These are phyloP conservation scores for Acacia crassicarpa DNA, from an alignment of 306 rosid genomes.

Conservation along the genomic window DNA sequence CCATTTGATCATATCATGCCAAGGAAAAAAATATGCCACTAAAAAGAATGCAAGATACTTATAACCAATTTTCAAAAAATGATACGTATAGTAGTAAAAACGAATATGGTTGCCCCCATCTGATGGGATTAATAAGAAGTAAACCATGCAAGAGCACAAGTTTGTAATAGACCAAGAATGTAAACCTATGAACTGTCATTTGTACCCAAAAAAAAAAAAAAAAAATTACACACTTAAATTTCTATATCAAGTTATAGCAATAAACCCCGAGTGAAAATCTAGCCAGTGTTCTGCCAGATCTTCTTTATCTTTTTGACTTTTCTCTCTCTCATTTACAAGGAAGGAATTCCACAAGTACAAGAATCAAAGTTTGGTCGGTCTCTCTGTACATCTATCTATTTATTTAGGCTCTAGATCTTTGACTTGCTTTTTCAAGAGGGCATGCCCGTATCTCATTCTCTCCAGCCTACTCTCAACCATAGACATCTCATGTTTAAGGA, in stretches of 20 bases:
- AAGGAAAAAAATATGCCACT: too few species aligned
- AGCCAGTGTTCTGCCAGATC: neutral
- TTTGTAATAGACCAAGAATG: neutral
- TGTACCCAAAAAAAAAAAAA: too few species aligned
- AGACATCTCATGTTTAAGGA: slow-evolving; percentile 90
- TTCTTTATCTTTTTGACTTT: neutral
- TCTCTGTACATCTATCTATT: neutral
- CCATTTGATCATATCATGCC: too few species aligned
- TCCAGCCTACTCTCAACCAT: slow-evolving; percentile 86
- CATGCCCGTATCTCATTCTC: slow-evolving; percentile 74
- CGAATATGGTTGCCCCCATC: neutral
- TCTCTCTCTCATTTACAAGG: neutral
- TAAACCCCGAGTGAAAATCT: neutral
- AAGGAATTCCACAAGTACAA: neutral
- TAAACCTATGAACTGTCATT: neutral
- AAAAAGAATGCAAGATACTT: too few species aligned
- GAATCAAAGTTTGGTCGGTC: slow-evolving; percentile 10
- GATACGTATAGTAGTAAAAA: neutral
- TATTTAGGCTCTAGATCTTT: slow-evolving; percentile 49
- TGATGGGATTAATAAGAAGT: neutral
- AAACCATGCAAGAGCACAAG: neutral
- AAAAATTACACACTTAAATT: neutral
- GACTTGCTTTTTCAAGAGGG: slow-evolving; percentile 69
- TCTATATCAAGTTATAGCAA: neutral
- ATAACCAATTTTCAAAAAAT: too few species aligned